Evolutionary conservation across 108 stramenopile species (phyloP).

Genomic region (Schizochytrium sp.): DNA sequence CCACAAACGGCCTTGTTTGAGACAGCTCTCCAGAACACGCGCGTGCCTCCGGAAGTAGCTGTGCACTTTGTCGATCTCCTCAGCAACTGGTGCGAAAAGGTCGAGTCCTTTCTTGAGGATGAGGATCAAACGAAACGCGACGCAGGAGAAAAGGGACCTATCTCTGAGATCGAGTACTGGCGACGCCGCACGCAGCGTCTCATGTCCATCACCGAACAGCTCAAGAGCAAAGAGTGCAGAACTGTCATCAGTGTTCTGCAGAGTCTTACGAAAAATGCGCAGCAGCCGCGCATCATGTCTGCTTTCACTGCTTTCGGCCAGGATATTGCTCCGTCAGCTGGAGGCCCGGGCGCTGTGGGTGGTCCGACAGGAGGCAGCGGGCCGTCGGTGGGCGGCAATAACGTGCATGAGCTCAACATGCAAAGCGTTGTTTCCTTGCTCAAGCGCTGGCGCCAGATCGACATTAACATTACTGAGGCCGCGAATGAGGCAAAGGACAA

Average conservation of each 20-base stretch:
- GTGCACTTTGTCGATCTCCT: background rate
- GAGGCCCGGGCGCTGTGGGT: no score
- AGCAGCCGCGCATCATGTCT: background rate
- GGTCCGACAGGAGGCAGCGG: no score
- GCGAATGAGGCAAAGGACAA: slow-evolving; percentile 62
- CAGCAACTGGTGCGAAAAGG: background rate
- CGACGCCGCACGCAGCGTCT: slow-evolving; percentile 46
- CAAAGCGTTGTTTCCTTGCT: slow-evolving; percentile 26
- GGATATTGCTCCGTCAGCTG: background rate
- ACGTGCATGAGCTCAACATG: background rate
- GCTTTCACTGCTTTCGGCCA: background rate
- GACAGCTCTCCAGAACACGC: background rate
- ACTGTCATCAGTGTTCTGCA: slow-evolving; percentile 37
- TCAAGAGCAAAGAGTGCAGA: slow-evolving; percentile 42
- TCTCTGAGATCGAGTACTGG: slow-evolving; percentile 52
- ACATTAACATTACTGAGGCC: slow-evolving; percentile 55
- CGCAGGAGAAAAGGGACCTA: slow-evolving; percentile 41
- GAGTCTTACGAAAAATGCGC: slow-evolving; percentile 25
- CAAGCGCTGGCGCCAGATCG: slow-evolving; percentile 47
- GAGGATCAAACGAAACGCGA: background rate
- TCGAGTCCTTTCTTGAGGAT: background rate
- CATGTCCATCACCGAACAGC: slow-evolving; percentile 56
- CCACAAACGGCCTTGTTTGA: background rate
- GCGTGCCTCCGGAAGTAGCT: background rate
- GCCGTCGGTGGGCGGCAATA: background rate